Base-by-base conservation (phyloP, 768 basidiomycete species). In the Cubamyces sp. region DNA sequence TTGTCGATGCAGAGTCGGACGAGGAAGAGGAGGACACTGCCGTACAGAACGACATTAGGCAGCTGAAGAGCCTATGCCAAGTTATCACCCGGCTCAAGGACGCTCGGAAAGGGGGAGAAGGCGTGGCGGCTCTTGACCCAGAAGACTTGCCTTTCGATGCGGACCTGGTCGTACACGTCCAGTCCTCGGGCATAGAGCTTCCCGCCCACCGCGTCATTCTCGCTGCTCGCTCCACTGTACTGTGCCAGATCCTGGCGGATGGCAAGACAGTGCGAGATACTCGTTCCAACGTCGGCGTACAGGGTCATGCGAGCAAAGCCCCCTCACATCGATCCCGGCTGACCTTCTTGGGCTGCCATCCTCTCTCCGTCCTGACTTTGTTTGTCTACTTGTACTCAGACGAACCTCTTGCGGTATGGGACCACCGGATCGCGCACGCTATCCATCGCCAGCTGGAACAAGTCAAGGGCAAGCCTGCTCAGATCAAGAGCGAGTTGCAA, bases 361-460 rank as follows among this genome's bases (percentile, higher is more conserved):
- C 88, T 0, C 75, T 96, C 7, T 77, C 92, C 0, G 74, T 89
- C 16, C 82, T 97, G 16, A 80, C 96, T 21, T 77, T 98, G 19
- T 73, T 97, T 19, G 82, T 87, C 23, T 98, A 94, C 69, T 74
- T 98, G n/a, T 98, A 98, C 74, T 83, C 91, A 1, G 96, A 99
- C 71, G 83, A 87, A 42, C 74, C 96, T 1, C 77, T 92, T 12
- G 87, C 92, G 0, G 73, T 95, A 15, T 96, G 94, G 92, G 95
- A 98, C 71, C 79, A 81, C 14, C 84, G 94, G 18, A 79, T 92
- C 12, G 79, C 76, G 0, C 59, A 58, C 37, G 71, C 75, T 1
- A 73, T 89, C 2, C 77, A 79, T 26, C 70, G 68, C 5, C 74
- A 79, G 21, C 76, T 83, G n/a, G 60, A 70, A 7, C 61, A 49